A percentile compares a stretch with the other conserved stretches of the same genome.
Evolutionary conservation across 2,329 filamentous ascomycete genomes (phyloP).

Genomic region (Ophiobolus disseminans): DNA sequence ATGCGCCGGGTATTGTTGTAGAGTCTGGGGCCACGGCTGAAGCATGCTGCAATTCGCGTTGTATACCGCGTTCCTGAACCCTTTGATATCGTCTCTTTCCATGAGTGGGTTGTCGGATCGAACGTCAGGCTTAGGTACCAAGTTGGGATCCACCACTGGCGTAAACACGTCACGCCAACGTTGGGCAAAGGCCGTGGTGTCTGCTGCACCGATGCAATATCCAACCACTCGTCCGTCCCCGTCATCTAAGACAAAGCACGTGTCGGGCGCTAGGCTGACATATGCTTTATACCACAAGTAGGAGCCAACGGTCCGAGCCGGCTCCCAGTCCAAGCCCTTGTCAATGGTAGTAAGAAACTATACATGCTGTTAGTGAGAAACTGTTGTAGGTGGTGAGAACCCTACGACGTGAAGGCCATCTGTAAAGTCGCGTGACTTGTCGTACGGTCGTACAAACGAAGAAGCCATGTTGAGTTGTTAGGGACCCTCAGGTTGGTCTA

Average conservation of each 20-base stretch:
- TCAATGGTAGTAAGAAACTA: conserved; percentile 39
- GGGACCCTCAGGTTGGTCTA: no score
- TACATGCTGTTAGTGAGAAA: neutral
- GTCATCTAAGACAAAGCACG: conserved; percentile 48
- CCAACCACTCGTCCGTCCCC: conserved; percentile 42
- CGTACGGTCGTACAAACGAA: conserved; percentile 27
- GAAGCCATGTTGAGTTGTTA: conserved; percentile 9
- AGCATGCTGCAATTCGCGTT: conserved; percentile 34
- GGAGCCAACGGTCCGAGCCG: conserved; percentile 38
- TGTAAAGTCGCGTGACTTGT: conserved; percentile 23
- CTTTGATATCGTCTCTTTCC: conserved; percentile 25
- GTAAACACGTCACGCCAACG: conserved; percentile 39
- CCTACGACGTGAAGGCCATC: conserved; percentile 26
- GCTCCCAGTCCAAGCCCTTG: conserved; percentile 29
- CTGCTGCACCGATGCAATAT: conserved; percentile 47
- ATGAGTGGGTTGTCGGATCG: conserved; percentile 17
- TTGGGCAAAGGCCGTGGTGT: conserved; percentile 34
- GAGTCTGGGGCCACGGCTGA: conserved; percentile 18
- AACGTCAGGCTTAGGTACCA: conserved; percentile 21
- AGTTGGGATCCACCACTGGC: conserved; percentile 26
- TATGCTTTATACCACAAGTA: conserved; percentile 46
- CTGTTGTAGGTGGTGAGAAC: neutral
- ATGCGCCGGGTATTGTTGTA: conserved; percentile 45
- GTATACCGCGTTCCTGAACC: conserved; percentile 26
- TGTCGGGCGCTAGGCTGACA: conserved; percentile 33